Percentiles rank a stretch among this genome's conserved stretches.
Conservation (phyloP, 164 flowering plant genomes). For the Houttuynia cordata region DNA sequence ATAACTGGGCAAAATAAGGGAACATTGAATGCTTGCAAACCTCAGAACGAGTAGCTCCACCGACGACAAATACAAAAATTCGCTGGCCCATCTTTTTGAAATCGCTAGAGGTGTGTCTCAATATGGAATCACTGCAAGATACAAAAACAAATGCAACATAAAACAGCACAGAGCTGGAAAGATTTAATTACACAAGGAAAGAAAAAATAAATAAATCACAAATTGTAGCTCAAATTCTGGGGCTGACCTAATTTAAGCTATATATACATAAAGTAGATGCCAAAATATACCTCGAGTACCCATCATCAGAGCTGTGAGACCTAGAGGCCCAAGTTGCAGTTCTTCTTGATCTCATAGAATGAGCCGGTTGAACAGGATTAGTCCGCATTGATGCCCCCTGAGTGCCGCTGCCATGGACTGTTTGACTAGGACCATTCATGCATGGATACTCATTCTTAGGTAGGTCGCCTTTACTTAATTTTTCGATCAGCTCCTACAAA, state of each 20-base stretch:
- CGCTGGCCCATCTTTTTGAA: slow-evolving; percentile 90
- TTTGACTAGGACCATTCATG: slow-evolving; percentile 74
- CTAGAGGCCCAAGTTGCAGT: slow-evolving; percentile 86
- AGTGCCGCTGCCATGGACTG: slow-evolving; percentile 30
- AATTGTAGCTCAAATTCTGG: neutral
- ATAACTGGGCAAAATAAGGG: too few species aligned
- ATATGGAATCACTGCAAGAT: slow-evolving; percentile 59
- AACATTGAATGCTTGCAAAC: slow-evolving; percentile 21
- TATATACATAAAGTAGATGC: neutral
- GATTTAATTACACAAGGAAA: neutral
- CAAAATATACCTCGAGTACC: slow-evolving; percentile 58
- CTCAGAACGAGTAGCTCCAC: slow-evolving; percentile 99
- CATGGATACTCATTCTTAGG: slow-evolving; percentile 77
- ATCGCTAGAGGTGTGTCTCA: slow-evolving; percentile 70
- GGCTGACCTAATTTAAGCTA: neutral
- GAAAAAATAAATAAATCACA: neutral
- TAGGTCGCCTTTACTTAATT: slow-evolving; percentile 67
- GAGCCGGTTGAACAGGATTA: slow-evolving; percentile 39
- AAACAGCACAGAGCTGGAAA: too few species aligned
- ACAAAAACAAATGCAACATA: neutral
- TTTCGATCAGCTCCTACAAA: slow-evolving; percentile 76
- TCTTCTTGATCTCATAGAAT: slow-evolving; percentile 92
- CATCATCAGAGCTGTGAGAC: slow-evolving; percentile 81
- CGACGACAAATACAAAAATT: slow-evolving; percentile 86
- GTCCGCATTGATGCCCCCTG: slow-evolving; percentile 25